Evolutionary conservation across 148 eudicot species (phyloP), one percentile per base, ranked within the genome.

Genomic region (Dianthus caryophyllus): DNA sequence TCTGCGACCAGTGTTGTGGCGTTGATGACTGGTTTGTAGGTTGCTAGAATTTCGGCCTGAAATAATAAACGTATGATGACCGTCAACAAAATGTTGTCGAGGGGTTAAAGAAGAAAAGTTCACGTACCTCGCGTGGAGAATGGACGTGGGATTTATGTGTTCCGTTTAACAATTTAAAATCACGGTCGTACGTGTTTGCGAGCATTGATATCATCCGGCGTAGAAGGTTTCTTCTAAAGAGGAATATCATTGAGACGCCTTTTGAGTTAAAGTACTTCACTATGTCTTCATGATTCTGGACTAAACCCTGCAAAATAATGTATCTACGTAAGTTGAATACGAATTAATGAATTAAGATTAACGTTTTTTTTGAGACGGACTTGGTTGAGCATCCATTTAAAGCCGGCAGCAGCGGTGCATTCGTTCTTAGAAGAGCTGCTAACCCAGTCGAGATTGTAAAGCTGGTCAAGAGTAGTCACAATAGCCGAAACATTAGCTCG

Each of bases 361-460:
- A n/a, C n/a, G n/a, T n/a, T n/a, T n/a, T n/a, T n/a, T n/a, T n/a
- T n/a, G n/a, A n/a, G n/a, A n/a, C n/a, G n/a, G n/a, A 85, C 98
- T 88, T 92, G 98, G 72, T 92, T 92, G 69, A 92, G 88, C 98
- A 92, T 92, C 98, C 98, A 92, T 70, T 92, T 92, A 81, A 92
- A 84, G 71, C 98, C 98, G 71, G 89, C 94, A 25, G 98, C 98
- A 80, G 98, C 83, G 2, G 96, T 87, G 74, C 98, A 92, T 73
- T 89, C 98, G 61, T 85, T 92, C 78, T 87, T 92, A 4, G 98
- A 78, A 71, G 96, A 87, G 77, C 96, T 92, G 25, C 86, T 82
- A 8, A 79, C 4, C 84, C 83, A 85, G 39, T 92, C 98, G 14
- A 92, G 78, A 64, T 92, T 89, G 57, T 89, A 92, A 46, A 92